Percentiles rank a stretch among this genome's conserved stretches.
phyloP scores from a whole-genome alignment of 1,284 basidiomycete genomes.

The Paramarasmius palmivorus region DNA sequence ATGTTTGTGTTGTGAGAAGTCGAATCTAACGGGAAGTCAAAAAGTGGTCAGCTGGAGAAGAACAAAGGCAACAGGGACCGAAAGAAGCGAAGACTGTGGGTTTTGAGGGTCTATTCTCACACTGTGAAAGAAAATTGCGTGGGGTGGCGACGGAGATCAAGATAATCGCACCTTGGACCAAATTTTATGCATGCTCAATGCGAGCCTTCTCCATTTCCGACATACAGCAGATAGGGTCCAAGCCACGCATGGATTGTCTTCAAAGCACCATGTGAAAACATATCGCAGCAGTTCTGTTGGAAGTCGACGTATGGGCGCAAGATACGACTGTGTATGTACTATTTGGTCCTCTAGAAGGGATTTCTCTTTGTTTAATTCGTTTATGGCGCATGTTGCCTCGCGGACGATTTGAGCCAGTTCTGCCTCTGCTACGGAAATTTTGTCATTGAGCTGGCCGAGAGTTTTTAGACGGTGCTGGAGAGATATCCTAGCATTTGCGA shows the following conservation, averaged over 20 bases:
- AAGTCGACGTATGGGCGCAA: constrained; percentile 66
- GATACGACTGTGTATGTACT: constrained; percentile 47
- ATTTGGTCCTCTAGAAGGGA: constrained; percentile 9
- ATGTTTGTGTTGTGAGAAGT: constrained; percentile 63
- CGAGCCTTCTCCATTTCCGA: constrained; percentile 59
- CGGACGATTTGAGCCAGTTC: constrained; percentile 7
- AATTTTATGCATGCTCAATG: constrained; percentile 60
- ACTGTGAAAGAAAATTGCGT: constrained; percentile 3
- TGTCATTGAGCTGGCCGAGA: background rate
- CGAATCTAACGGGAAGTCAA: constrained; percentile 56
- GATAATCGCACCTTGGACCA: constrained; percentile 68
- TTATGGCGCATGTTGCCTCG: constrained; percentile 4
- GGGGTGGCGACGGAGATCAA: background rate
- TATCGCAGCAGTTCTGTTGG: constrained; percentile 66
- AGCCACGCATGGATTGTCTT: constrained; percentile 64
- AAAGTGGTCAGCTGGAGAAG: constrained; percentile 1
- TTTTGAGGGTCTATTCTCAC: constrained; percentile 13
- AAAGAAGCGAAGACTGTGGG: constrained; percentile 14
- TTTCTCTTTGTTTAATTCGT: constrained; percentile 8
- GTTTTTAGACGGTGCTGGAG: background rate
- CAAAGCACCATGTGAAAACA: constrained; percentile 66
- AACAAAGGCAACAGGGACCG: constrained; percentile 10
- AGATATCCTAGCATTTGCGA: constrained; percentile 84
- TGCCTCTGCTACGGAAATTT: constrained; percentile 3
- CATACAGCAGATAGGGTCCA: constrained; percentile 72